Base-by-base conservation (phyloP, 2,329 filamentous ascomycete genomes). In the Macrophomina phaseolina region DNA sequence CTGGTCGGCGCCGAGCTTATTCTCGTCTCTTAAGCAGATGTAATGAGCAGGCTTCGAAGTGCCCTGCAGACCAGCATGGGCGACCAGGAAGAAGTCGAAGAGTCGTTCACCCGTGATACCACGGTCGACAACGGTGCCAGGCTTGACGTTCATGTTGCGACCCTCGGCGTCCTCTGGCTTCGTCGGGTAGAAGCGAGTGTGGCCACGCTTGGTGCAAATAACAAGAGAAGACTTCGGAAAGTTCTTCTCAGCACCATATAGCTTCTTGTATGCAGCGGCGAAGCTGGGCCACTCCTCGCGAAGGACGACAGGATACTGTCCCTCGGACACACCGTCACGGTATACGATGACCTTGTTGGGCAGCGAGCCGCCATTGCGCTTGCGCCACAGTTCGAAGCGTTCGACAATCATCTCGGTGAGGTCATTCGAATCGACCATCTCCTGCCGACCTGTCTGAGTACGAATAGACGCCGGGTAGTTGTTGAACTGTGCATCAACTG, bases 251-350 rank as follows among this genome's bases (percentile, higher is more conserved):
- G 82, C 79, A 0, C 85, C 82, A 72, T 92, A 94, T 0, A 83
- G 56, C 23, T 80, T 73, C 6, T 78, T 71, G 76, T 90, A 94
- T 0, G 92, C 92, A 5, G 81, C 78, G 3, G 88, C 82, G 66
- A 94, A 87, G 4, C 78, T 74, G 0, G 88, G 86, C 51, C 96
- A 81, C 77, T 97, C 93, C 0, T 85, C 68, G 0, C 85, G 78
- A 0, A 94, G 80, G 0, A 96, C 89, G 45, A 85, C 81, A 0
- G 84, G 73, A 75, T 93, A 97, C 71, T 97, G 93, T 0, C 91
- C 89, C 72, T 97, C 93, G 0, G 92, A 94, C 0, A 97, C 92
- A 28, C 93, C 94, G 70, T 97, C 93, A 32, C 94, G 89, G 81
- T 92, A 97, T 60, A 97, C 85, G 67, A 97, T 79, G 58, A 97